phyloP scores from a whole-genome alignment of 169 alveolate species.

The Babesia bovis region DNA sequence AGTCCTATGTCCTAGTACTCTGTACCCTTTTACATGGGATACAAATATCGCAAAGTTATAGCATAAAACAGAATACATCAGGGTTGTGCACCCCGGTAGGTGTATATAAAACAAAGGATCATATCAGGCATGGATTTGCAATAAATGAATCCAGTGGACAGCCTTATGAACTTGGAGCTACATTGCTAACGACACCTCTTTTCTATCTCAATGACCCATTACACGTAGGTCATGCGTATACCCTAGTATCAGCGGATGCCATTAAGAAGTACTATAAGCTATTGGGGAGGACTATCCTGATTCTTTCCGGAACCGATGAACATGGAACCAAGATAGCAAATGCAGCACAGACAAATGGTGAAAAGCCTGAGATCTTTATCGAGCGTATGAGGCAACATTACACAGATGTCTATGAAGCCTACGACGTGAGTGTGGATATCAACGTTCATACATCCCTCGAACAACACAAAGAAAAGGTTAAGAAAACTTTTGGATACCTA shows the following conservation, averaged over 20 bases:
- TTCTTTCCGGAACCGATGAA: conserved; percentile 86
- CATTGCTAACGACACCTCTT: conserved; percentile 54
- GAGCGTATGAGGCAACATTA: conserved; percentile 68
- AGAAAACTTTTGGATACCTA: conserved; percentile 40
- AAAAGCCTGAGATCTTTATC: conserved; percentile 58
- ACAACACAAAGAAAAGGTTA: conserved; percentile 68
- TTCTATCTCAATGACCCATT: conserved; percentile 75
- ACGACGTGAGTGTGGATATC: conserved; percentile 69
- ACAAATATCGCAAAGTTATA: conserved; percentile 55
- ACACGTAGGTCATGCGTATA: conserved; percentile 80
- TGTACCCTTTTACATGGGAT: conserved; percentile 59
- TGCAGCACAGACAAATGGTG: conserved; percentile 63
- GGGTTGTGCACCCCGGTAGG: background rate
- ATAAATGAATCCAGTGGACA: background rate
- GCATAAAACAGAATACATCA: conserved; percentile 20
- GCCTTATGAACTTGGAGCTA: background rate
- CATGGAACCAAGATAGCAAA: conserved; percentile 84
- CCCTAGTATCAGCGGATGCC: conserved; percentile 70
- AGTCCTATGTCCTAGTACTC: conserved; percentile 37
- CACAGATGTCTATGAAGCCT: conserved; percentile 49
- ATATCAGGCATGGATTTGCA: background rate
- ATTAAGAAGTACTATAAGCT: conserved; percentile 50
- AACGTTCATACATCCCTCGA: conserved; percentile 79
- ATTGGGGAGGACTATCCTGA: conserved; percentile 22
- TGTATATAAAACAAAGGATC: background rate